phyloP scores from a whole-genome alignment of 345 rosid genomes.

The Excoecaria cochinchinensis region DNA sequence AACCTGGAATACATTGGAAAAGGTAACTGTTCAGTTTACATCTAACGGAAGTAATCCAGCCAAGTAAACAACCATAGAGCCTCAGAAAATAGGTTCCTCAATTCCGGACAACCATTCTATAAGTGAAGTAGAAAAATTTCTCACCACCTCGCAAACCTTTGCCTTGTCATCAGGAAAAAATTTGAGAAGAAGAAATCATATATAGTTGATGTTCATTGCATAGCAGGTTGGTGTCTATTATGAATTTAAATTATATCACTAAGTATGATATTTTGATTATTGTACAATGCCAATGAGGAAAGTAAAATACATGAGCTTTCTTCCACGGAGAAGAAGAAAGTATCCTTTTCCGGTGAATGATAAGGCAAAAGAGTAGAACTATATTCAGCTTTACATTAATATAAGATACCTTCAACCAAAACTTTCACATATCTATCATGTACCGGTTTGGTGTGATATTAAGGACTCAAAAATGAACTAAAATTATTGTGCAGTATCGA shows the following conservation, averaged over 20 bases:
- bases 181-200: not conserved
- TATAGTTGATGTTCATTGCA: not conserved
- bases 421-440: not conserved
- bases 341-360: not conserved
- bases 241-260: not conserved
- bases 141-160: not conserved
- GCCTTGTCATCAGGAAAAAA: not conserved
- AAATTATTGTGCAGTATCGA: not conserved
- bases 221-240: not conserved
- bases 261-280: not conserved
- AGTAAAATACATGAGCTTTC: not conserved
- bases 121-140: not conserved
- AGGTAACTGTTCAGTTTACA: conserved; percentile 10
- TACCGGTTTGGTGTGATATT: not conserved
- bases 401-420: not conserved
- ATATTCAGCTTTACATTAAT: not conserved
- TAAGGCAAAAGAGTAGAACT: not conserved
- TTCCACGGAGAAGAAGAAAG: not conserved
- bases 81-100: not conserved
- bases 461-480: not conserved
- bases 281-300: not conserved
- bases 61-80: not conserved
- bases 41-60: not conserved
- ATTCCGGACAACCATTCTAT: not conserved
- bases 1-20: conserved; percentile 51